Percentiles rank a stretch among this genome's conserved stretches.
Evolutionary conservation across 352 stramenopile genomes (phyloP).

Genomic region (Thalassiosira pacifica): DNA sequence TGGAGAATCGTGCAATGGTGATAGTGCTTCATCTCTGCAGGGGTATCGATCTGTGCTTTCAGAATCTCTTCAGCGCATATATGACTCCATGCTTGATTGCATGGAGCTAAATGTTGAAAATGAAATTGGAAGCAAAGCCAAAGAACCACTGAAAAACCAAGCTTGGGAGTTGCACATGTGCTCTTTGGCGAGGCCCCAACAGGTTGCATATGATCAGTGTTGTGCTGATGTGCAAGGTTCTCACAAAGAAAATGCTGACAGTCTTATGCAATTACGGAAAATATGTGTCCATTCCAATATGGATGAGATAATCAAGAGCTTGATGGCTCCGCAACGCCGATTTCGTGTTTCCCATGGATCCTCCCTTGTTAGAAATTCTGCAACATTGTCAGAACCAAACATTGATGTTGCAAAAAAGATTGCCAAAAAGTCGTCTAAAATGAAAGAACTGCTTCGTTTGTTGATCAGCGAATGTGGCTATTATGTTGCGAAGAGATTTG

Average conservation of each 20-base stretch:
- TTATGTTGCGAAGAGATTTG: conserved; percentile 25
- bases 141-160: conserved; percentile 10
- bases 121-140: conserved; percentile 10
- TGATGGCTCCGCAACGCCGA: not conserved
- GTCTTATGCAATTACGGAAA: conserved; percentile 53
- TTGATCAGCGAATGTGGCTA: conserved; percentile 66
- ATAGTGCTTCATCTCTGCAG: not conserved
- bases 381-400: conserved; percentile 65
- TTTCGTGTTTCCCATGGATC: no score
- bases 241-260: conserved; percentile 25
- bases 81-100: conserved; percentile 17
- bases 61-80: conserved; percentile 14
- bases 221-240: conserved; percentile 57
- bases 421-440: conserved; percentile 74
- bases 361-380: conserved; percentile 21
- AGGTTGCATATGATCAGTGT: conserved; percentile 58
- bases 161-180: conserved; percentile 70
- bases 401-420: conserved; percentile 57
- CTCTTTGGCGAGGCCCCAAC: conserved; percentile 51
- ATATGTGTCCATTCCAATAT: conserved; percentile 53
- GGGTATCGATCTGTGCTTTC: conserved; percentile 27
- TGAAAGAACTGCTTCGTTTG: conserved; percentile 73
- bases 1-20: conserved; percentile 10
- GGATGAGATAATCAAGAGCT: conserved; percentile 4
- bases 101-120: conserved; percentile 9